phyloP scores from a whole-genome alignment of 176 grass and related monocot genomes.

The Ensete ventricosum region DNA sequence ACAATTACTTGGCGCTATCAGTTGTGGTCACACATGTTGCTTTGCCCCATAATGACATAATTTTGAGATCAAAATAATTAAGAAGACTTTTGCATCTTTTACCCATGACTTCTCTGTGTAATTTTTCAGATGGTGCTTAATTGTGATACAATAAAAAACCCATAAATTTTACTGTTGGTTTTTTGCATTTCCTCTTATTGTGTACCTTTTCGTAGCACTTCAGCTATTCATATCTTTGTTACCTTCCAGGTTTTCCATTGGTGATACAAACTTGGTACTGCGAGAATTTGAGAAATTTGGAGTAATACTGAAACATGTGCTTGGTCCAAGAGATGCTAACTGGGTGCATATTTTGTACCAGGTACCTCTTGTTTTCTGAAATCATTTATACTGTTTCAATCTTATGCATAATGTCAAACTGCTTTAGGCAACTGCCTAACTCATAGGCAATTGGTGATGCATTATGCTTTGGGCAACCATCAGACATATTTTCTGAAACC shows the following conservation, averaged over 20 bases:
- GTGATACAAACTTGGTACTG: slow-evolving; percentile 68
- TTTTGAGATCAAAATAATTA: neutral
- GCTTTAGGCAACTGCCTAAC: neutral
- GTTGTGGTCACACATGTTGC: neutral
- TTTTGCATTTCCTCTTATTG: neutral
- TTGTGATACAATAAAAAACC: neutral
- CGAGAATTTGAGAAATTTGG: slow-evolving; percentile 88
- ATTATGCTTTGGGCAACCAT: too few relatives aligned
- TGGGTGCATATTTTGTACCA: slow-evolving; percentile 93
- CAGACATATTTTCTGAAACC: too few relatives aligned
- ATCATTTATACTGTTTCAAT: neutral
- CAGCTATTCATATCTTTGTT: slow-evolving; percentile 2
- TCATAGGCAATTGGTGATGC: neutral
- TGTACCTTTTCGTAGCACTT: neutral
- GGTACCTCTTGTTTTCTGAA: slow-evolving; percentile 30
- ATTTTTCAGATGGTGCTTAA: neutral
- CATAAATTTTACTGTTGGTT: neutral
- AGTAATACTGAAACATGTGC: slow-evolving; percentile 67
- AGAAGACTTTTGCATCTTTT: neutral
- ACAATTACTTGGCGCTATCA: neutral
- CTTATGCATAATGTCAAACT: neutral
- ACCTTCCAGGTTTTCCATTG: slow-evolving; percentile 47
- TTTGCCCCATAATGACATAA: neutral
- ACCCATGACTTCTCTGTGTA: neutral
- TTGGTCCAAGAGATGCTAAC: slow-evolving; percentile 67